A percentile compares a stretch with the other conserved stretches of the same genome.
phyloP scores from a whole-genome alignment of 2,329 filamentous ascomycete species.

The Trichoderma atrobrunneum region DNA sequence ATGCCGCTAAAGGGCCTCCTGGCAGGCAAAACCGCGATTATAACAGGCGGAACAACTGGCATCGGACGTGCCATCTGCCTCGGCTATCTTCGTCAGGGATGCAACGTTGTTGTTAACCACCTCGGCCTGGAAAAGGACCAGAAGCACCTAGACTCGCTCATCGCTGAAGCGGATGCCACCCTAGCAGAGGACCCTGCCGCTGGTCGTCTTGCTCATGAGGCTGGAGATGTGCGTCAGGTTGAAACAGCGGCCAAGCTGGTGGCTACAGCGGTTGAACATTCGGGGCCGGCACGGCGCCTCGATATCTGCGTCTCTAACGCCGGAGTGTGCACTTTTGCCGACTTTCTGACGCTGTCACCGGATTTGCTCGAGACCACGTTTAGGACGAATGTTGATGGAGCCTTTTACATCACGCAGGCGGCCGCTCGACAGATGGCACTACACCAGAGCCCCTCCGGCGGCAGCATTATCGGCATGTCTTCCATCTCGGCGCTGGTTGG shows the following conservation, averaged over 20 bases:
- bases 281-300: conserved; percentile 54
- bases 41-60: conserved; percentile 82
- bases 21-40: conserved; percentile 72
- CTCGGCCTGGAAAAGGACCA: conserved; percentile 57
- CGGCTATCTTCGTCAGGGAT: conserved; percentile 74
- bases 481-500: conserved; percentile 75
- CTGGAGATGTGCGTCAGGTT: conserved; percentile 74
- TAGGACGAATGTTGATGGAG: conserved; percentile 77
- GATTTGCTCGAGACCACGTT: conserved; percentile 71
- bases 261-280: conserved; percentile 56
- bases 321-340: conserved; percentile 82
- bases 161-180: conserved; percentile 50
- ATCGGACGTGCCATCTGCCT: conserved; percentile 84
- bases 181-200: conserved; percentile 42
- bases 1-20: conserved; percentile 58
- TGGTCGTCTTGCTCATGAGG: conserved; percentile 62
- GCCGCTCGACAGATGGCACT: conserved; percentile 78
- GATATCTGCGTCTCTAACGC: conserved; percentile 87
- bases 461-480: conserved; percentile 74
- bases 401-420: conserved; percentile 85
- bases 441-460: conserved; percentile 61
- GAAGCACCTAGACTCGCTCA: conserved; percentile 51
- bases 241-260: conserved; percentile 70
- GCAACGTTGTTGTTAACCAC: conserved; percentile 77
- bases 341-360: conserved; percentile 72